Evolutionary conservation across 129 eudicot genomes (phyloP).

Genomic region (Flaveria trinervia): DNA sequence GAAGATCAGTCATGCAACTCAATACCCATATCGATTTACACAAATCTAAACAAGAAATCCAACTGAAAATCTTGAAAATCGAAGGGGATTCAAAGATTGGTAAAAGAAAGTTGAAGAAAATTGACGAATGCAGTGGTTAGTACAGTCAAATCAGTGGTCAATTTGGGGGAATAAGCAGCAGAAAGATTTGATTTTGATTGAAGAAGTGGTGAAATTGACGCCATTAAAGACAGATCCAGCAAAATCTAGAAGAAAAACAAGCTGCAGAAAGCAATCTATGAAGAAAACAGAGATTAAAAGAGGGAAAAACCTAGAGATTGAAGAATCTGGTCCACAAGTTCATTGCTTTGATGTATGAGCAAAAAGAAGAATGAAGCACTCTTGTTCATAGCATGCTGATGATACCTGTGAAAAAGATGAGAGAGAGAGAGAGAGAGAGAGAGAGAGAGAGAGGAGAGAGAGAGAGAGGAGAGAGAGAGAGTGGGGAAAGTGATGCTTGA

Average conservation of each 20-base stretch:
- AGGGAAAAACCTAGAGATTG: conserved; percentile 41
- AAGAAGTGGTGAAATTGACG: background rate
- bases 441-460: conserved; percentile 39
- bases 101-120: conserved; percentile 15
- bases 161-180: background rate
- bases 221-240: conserved; percentile 42
- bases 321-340: conserved; percentile 35
- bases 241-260: conserved; percentile 22
- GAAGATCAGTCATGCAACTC: conserved; percentile 31
- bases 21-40: conserved; percentile 16
- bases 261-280: conserved; percentile 28
- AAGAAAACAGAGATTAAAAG: conserved; percentile 20
- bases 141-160: conserved; percentile 1
- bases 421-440: conserved; percentile 38
- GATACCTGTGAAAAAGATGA: conserved; percentile 33
- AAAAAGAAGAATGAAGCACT: conserved; percentile 33
- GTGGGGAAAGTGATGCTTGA: conserved; percentile 28
- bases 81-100: conserved; percentile 33
- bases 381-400: conserved; percentile 42
- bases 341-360: conserved; percentile 35
- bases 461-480: conserved; percentile 34
- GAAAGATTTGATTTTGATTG: conserved; percentile 35
- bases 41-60: background rate
- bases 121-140: conserved; percentile 34
- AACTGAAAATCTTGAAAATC: conserved; percentile 21